phyloP scores from a whole-genome alignment of 139 green algal genomes.

The Trebouxia sp. region DNA sequence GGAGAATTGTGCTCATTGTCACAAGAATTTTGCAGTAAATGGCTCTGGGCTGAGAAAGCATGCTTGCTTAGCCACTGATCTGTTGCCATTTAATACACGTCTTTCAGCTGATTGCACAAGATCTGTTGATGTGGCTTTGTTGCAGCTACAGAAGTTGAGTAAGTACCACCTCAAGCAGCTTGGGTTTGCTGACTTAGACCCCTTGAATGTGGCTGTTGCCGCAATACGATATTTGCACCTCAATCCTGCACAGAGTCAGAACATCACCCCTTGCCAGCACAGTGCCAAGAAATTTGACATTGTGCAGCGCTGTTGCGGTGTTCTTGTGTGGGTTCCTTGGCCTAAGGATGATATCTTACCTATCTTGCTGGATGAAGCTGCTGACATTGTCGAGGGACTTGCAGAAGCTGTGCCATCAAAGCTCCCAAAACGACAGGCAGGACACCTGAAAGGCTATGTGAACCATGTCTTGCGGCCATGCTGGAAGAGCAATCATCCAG shows the following conservation, averaged over 20 bases:
- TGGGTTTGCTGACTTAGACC: slow-evolving; percentile 21
- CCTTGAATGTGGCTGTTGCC: neutral
- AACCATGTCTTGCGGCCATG: slow-evolving; percentile 27
- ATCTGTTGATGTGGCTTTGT: slow-evolving; percentile 17
- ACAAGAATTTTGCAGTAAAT: slow-evolving; percentile 14
- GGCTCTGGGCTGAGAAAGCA: slow-evolving; percentile 22
- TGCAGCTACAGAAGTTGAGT: slow-evolving; percentile 10
- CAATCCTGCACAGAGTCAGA: slow-evolving; percentile 19
- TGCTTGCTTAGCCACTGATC: slow-evolving; percentile 24
- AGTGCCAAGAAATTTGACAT: slow-evolving; percentile 16
- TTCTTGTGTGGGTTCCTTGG: slow-evolving; percentile 24
- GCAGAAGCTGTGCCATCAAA: slow-evolving; percentile 25
- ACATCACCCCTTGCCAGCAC: neutral
- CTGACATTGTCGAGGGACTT: slow-evolving; percentile 19
- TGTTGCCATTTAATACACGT: slow-evolving; percentile 22
- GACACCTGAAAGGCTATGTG: slow-evolving; percentile 25
- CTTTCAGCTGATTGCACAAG: slow-evolving; percentile 27
- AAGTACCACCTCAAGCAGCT: slow-evolving; percentile 22
- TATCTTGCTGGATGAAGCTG: slow-evolving; percentile 22
- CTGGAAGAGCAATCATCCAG: slow-evolving; percentile 24
- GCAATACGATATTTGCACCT: neutral
- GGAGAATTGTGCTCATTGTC: slow-evolving; percentile 21
- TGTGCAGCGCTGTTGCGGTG: slow-evolving; percentile 22
- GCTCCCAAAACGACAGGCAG: slow-evolving; percentile 19
- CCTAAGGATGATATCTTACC: slow-evolving; percentile 22